Percentiles rank a stretch among this genome's conserved stretches.
Conservation (phyloP, 2,329 filamentous ascomycete genomes). For the Chaetomium olivaceum region DNA sequence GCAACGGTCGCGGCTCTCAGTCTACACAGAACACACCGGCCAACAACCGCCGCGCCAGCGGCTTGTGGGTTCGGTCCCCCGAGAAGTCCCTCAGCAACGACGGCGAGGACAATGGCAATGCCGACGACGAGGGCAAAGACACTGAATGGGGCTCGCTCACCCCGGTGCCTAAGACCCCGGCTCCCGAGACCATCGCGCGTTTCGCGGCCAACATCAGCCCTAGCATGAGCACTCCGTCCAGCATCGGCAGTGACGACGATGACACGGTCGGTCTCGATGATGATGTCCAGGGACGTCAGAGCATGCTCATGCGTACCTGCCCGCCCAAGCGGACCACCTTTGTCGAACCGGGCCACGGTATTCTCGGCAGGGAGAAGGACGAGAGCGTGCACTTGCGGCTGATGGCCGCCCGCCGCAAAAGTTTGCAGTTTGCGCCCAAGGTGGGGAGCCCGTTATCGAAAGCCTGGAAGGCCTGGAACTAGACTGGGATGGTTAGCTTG, state of each 20-base stretch:
- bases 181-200: constrained; percentile 55
- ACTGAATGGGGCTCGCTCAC: constrained; percentile 51
- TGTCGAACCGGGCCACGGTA: constrained; percentile 45
- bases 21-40: constrained; percentile 50
- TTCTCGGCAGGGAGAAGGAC: constrained; percentile 55
- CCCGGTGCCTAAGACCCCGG: constrained; percentile 59
- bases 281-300: constrained; percentile 39
- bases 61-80: constrained; percentile 57
- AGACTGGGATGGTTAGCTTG: background rate
- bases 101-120: constrained; percentile 37
- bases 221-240: constrained; percentile 27
- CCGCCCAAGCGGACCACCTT: constrained; percentile 49
- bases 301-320: constrained; percentile 54
- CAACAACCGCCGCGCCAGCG: constrained; percentile 51
- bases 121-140: constrained; percentile 42
- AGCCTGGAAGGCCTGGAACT: constrained; percentile 46
- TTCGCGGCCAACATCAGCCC: constrained; percentile 53
- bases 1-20: constrained; percentile 42
- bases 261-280: constrained; percentile 27
- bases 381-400: constrained; percentile 61
- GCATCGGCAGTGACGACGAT: constrained; percentile 5
- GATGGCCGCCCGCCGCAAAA: constrained; percentile 74
- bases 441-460: constrained; percentile 69
- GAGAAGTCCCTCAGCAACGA: constrained; percentile 43
- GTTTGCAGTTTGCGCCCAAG: constrained; percentile 74